Conservation (phyloP, 2,329 filamentous ascomycete species). For the Colletotrichum liaoningense region DNA sequence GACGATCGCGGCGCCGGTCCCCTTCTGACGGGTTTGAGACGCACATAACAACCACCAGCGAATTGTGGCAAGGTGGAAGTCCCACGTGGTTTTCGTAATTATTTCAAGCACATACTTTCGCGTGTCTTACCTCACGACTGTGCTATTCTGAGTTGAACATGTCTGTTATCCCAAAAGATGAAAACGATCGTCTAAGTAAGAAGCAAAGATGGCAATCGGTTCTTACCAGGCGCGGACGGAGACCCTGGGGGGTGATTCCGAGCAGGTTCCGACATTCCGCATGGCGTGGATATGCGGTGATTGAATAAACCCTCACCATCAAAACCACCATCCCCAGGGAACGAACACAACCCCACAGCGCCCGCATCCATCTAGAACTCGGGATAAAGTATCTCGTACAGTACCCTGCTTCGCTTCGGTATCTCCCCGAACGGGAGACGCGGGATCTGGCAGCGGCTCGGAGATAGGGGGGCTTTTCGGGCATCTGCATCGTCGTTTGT, state of each 20-base stretch:
- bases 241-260: not conserved
- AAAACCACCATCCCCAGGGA: not conserved
- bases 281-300: not conserved
- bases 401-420: not conserved
- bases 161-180: not conserved
- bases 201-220: not conserved
- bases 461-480: not conserved
- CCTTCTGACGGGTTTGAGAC: not conserved
- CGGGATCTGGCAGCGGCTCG: constrained; percentile 7
- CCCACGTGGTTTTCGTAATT: not conserved
- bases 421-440: not conserved
- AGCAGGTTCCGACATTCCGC: not conserved
- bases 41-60: too few relatives aligned
- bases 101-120: not conserved
- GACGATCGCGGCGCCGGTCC: not conserved
- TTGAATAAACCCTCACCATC: not conserved
- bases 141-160: not conserved
- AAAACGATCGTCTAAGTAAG: not conserved
- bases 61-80: not conserved
- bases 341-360: not conserved
- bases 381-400: not conserved
- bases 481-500: constrained; percentile 4
- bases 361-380: not conserved
- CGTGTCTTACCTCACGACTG: not conserved
- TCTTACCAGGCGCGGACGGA: not conserved